phyloP scores from a whole-genome alignment of 2,329 filamentous ascomycete genomes.

The Cordyceps tenuipes region DNA sequence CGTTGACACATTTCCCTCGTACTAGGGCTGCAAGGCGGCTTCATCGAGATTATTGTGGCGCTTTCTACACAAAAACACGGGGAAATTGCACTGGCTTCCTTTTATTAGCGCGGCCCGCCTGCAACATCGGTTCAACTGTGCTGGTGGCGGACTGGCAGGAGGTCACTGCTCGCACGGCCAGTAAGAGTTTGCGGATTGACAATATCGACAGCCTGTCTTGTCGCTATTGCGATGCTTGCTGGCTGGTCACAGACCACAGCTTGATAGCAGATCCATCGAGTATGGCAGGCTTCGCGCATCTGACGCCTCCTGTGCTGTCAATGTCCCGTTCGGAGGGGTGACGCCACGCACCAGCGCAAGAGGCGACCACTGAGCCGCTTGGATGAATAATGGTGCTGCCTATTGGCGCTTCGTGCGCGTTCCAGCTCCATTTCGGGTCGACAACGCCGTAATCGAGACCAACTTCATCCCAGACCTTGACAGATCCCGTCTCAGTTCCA shows the following conservation, averaged over 20 bases:
- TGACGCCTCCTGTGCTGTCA: neutral
- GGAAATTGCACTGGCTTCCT: neutral
- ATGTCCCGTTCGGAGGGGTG: slow-evolving; percentile 18
- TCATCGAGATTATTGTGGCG: slow-evolving; percentile 2
- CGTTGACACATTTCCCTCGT: neutral
- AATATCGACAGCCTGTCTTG: neutral
- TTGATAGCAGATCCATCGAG: slow-evolving; percentile 8
- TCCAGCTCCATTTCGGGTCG: slow-evolving; percentile 42
- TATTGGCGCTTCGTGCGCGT: slow-evolving; percentile 38
- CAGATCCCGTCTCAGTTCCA: slow-evolving; percentile 44
- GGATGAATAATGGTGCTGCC: slow-evolving; percentile 43
- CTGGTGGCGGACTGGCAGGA: too few species aligned
- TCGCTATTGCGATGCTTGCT: neutral
- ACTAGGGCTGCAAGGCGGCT: neutral
- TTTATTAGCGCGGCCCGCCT: neutral
- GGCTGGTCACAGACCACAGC: slow-evolving; percentile 4
- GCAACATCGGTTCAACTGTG: neutral
- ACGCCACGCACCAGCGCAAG: slow-evolving; percentile 48
- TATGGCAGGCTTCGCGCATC: neutral
- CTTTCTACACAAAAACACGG: neutral
- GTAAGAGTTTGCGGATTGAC: neutral
- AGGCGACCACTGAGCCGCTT: slow-evolving; percentile 48
- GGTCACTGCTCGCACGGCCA: neutral
- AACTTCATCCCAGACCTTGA: slow-evolving; percentile 52
- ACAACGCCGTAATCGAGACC: slow-evolving; percentile 38